A percentile compares a stretch with the other conserved stretches of the same genome.
These are phyloP conservation scores for Exserohilum rostratum DNA, from an alignment of 2,329 filamentous ascomycete species.

Conservation along the genomic window DNA sequence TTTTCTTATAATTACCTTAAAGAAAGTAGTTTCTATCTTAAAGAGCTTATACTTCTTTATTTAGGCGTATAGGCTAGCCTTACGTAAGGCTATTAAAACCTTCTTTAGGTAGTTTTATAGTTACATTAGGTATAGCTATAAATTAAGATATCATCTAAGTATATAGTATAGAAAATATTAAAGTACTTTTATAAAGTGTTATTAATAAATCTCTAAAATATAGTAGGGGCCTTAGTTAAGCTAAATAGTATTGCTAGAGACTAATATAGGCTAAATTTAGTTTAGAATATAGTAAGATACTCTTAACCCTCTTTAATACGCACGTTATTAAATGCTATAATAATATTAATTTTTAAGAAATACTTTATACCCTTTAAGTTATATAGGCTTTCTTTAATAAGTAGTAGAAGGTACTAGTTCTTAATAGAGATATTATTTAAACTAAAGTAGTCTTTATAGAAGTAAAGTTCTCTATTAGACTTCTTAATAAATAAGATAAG, in stretches of 20 bases:
- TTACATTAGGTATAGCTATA: not conserved
- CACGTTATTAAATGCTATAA: not conserved
- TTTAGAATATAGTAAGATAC: not conserved
- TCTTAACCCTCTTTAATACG: not conserved
- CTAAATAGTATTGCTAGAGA: not conserved
- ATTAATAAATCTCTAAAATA: slow-evolving; percentile 3
- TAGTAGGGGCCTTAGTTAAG: not conserved
- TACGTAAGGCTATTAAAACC: not conserved
- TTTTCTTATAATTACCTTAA: not conserved
- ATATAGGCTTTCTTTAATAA: not conserved
- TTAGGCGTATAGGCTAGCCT: not conserved
- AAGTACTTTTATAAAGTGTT: not conserved
- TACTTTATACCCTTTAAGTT: not conserved
- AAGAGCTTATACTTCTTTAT: not conserved
- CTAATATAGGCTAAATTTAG: not conserved
- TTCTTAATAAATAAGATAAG: not conserved
- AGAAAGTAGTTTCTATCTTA: not conserved
- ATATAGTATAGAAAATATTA: not conserved
- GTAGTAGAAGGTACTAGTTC: not conserved
- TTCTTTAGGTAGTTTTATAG: not conserved
- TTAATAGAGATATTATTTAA: not conserved
- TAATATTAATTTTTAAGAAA: not conserved
- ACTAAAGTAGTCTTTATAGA: not conserved
- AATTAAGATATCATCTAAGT: slow-evolving; percentile 1
- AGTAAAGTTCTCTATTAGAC: not conserved